These are phyloP conservation scores for Dimocarpus longan DNA, from an alignment of 345 rosid species.

Conservation along the genomic window DNA sequence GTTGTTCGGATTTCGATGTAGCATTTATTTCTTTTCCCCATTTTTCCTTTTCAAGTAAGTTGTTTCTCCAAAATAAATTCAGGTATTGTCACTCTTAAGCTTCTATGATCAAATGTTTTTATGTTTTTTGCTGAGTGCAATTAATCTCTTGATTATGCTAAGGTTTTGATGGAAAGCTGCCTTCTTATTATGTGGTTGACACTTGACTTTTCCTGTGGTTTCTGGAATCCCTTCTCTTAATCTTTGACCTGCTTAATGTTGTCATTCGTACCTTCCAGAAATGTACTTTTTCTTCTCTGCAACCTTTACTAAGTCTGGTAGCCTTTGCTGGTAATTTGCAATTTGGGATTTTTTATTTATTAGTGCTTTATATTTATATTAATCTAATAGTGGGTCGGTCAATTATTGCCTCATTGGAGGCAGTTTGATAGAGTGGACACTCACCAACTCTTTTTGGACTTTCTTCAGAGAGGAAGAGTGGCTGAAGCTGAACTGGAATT, in stretches of 20 bases:
- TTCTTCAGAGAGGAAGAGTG: slow-evolving; percentile 73
- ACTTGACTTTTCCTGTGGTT: neutral
- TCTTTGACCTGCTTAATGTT: neutral
- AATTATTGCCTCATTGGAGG: neutral
- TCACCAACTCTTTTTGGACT: slow-evolving; percentile 14
- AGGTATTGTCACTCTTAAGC: neutral
- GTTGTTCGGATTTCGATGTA: slow-evolving; percentile 3
- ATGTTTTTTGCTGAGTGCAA: neutral
- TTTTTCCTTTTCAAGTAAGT: neutral
- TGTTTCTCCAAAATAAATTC: neutral
- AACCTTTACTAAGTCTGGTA: neutral
- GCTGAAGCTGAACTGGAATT: slow-evolving; percentile 84
- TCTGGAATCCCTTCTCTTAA: neutral
- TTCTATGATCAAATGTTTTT: neutral
- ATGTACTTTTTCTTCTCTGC: neutral
- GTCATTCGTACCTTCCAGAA: neutral
- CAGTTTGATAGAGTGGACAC: slow-evolving; percentile 7
- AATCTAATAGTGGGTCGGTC: neutral
- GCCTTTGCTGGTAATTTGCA: neutral
- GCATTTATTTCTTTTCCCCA: neutral
- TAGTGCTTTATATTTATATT: neutral
- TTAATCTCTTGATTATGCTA: neutral
- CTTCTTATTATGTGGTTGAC: neutral
- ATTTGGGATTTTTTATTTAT: neutral
- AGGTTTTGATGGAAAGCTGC: neutral